Evolutionary conservation across 345 rosid species (phyloP).

Genomic region (Trapa bicornis): DNA sequence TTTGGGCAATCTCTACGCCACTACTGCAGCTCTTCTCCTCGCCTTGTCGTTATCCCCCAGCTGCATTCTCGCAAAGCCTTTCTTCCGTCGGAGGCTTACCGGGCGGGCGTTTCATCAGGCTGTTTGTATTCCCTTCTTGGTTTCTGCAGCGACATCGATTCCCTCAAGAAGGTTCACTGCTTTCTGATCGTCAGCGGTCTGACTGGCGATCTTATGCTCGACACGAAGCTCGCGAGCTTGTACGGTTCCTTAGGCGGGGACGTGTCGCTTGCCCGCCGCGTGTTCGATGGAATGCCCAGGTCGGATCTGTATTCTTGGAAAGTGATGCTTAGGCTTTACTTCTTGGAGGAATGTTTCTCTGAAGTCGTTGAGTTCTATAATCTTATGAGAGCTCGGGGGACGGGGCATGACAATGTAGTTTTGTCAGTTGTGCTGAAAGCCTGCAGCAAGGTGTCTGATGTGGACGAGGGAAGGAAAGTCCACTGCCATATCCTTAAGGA

Average conservation of each 20-base stretch:
- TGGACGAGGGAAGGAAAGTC: conserved; percentile 20
- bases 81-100: background rate
- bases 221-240: conserved; percentile 45
- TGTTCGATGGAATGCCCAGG: conserved; percentile 57
- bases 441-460: conserved; percentile 25
- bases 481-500: conserved; percentile 48
- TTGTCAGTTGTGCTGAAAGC: conserved; percentile 62
- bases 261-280: conserved; percentile 37
- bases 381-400: conserved; percentile 22
- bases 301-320: conserved; percentile 58
- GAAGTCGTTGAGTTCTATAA: conserved; percentile 30
- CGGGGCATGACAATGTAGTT: conserved; percentile 30
- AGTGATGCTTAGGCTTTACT: conserved; percentile 67
- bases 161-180: conserved; percentile 36
- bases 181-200: conserved; percentile 35
- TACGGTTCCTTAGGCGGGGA: conserved; percentile 56
- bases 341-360: conserved; percentile 25
- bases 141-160: conserved; percentile 28
- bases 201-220: conserved; percentile 26
- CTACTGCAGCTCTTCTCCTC: background rate
- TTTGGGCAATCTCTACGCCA: background rate
- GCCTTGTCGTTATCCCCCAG: background rate
- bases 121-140: conserved; percentile 32
- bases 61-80: background rate
- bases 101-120: conserved; percentile 11